These are phyloP conservation scores for Phytopythium kandeliae DNA, from an alignment of 352 stramenopile species.

Conservation along the genomic window DNA sequence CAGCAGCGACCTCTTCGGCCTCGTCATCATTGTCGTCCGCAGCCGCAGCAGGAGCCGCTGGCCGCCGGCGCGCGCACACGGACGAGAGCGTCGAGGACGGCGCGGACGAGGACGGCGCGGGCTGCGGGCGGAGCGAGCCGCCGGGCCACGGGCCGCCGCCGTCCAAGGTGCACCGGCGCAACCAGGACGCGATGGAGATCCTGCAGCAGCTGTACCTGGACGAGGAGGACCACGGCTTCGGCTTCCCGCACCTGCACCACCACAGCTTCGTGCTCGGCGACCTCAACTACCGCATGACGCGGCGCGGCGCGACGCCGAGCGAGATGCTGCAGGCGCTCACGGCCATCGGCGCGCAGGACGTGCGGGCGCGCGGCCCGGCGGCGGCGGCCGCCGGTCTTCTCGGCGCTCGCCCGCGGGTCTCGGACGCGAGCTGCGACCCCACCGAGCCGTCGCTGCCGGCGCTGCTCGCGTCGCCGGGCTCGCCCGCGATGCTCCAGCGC, in stretches of 20 bases:
- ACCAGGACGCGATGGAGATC: conserved; percentile 79
- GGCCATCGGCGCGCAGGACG: conserved; percentile 1
- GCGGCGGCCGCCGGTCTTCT: too few species aligned
- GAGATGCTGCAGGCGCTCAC: conserved; percentile 53
- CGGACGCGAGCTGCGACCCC: not conserved
- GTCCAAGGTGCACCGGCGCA: conserved; percentile 74
- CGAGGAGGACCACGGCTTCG: conserved; percentile 81
- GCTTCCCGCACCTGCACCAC: conserved; percentile 74
- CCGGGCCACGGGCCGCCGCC: conserved; percentile 20
- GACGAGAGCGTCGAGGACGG: conserved; percentile 2
- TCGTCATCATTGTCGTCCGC: not conserved
- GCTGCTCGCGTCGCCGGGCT: conserved; percentile 18
- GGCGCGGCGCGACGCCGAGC: conserved; percentile 30
- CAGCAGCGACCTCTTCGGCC: too few species aligned
- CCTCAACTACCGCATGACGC: conserved; percentile 81
- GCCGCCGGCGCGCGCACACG: not conserved
- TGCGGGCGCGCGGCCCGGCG: too few species aligned
- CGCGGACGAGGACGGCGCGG: not conserved
- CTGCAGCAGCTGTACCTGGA: conserved; percentile 78
- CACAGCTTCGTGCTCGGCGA: conserved; percentile 89
- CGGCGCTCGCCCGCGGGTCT: too few species aligned
- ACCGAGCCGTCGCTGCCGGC: conserved; percentile 8
- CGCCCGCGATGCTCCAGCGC: conserved; percentile 21
- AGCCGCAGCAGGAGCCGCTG: not conserved
- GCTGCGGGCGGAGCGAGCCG: not conserved